Evolutionary conservation across 2,329 filamentous ascomycete genomes (phyloP), one percentile per base, ranked within the genome.

Genomic region (Colletotrichum shisoi): DNA sequence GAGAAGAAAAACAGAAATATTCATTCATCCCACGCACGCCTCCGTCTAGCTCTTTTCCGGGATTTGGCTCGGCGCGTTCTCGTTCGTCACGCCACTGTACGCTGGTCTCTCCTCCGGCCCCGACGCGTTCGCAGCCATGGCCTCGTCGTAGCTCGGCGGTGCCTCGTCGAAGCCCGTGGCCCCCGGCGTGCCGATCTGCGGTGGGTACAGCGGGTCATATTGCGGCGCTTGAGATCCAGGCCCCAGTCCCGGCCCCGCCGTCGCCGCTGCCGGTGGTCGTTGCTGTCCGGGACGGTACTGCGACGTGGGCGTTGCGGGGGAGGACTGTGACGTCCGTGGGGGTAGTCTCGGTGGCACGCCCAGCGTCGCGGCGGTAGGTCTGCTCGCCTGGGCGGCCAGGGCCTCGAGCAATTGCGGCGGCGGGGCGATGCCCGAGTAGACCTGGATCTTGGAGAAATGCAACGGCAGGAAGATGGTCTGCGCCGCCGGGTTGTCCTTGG

Each of bases 81-180:
- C 86, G 63, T 87, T 84, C 49, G 86, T 88, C 27, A 87, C 83
- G 1, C 87, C 87, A 68, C 85, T 87, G 75, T 91, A 93, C 15
- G 87, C 88, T 34, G 89, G 87, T 72, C 93, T 83, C 74, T 92
- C 86, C 63, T 93, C 87, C 1, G 92, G 91, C 42, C 87, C 89
- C 0, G 81, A 78, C 69, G 95, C 79, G 66, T 89, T 87, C 70
- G 92, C 89, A 7, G 93, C 93, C 79, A 97, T 89, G 13, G 93
- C 93, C 78, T 97, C 94, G 78, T 97, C 93, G 74, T 98, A 98
- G 73, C 92, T 97, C 8, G 94, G 94, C 19, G 94, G 94, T n/a
- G 93, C 92, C 63, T 95, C 93, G 39, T 92, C 89, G 70, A 86
- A 82, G 0, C 76, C 74, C 19, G 81, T 77, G 1, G 76, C 82